Conservation (phyloP, 345 rosid species). For the Theobroma cacao region DNA sequence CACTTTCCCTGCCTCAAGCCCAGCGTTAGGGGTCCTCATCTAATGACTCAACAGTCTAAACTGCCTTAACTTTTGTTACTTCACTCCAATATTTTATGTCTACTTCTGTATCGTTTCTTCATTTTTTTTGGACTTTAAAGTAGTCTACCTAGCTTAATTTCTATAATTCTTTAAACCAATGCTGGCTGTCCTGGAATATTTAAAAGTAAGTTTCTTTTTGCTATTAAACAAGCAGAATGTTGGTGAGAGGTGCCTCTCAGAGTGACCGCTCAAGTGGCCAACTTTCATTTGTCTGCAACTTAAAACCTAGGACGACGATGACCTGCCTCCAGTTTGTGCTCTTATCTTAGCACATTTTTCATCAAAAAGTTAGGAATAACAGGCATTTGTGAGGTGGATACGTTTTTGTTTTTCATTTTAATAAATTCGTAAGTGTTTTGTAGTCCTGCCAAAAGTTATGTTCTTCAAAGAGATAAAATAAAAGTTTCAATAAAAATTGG, state of each 20-base stretch:
- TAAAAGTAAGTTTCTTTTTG: not conserved
- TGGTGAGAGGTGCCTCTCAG: not conserved
- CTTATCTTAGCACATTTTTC: not conserved
- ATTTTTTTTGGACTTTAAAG: not conserved
- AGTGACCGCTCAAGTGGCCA: conserved; percentile 17
- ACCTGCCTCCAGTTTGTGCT: conserved; percentile 20
- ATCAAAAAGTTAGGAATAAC: not conserved
- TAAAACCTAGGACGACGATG: conserved; percentile 28
- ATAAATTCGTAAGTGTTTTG: not conserved
- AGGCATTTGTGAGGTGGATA: conserved; percentile 17
- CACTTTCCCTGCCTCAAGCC: conserved; percentile 2
- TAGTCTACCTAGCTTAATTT: not conserved
- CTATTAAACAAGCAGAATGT: not conserved
- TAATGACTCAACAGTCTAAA: not conserved
- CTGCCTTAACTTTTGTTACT: not conserved
- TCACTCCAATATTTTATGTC: too few species aligned
- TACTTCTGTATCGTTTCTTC: too few species aligned
- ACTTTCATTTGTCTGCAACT: conserved; percentile 26
- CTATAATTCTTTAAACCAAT: not conserved
- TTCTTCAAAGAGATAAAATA: not conserved
- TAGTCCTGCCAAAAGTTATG: too few species aligned
- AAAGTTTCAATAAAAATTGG: not conserved
- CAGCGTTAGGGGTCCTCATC: conserved; percentile 9
- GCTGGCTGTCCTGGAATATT: not conserved
- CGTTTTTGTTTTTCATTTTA: not conserved